These are phyloP conservation scores for Wickerhamiella dianesei DNA, from an alignment of 805 yeast genomes.

Conservation along the genomic window DNA sequence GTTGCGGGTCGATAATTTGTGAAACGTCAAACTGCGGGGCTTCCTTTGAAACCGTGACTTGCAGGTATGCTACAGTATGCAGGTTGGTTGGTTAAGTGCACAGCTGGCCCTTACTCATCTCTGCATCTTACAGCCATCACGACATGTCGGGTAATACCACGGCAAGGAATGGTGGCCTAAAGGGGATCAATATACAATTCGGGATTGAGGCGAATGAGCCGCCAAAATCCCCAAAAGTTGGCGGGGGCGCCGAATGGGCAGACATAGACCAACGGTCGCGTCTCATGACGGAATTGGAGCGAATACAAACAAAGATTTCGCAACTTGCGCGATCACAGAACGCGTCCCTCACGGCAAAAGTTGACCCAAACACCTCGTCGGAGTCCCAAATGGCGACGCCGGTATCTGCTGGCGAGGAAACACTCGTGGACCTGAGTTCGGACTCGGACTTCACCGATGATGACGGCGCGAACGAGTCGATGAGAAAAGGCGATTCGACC, in stretches of 20 bases:
- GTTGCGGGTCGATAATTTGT: too few species aligned
- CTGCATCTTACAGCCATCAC: not conserved
- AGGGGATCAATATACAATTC: slow-evolving; percentile 10
- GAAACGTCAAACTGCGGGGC: too few species aligned
- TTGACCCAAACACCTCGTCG: not conserved
- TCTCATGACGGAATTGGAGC: slow-evolving; percentile 14
- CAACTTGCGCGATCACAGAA: slow-evolving; percentile 21
- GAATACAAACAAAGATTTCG: slow-evolving; percentile 18
- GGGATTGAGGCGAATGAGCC: slow-evolving; percentile 1
- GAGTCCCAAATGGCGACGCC: not conserved
- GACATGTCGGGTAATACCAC: not conserved
- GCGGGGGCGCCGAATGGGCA: slow-evolving; percentile 4
- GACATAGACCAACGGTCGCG: slow-evolving; percentile 3
- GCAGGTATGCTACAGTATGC: too few species aligned
- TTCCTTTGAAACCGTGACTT: too few species aligned
- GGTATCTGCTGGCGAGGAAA: not conserved
- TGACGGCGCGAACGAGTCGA: not conserved
- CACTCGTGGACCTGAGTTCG: not conserved
- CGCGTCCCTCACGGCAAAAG: slow-evolving; percentile 13
- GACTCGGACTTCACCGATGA: not conserved
- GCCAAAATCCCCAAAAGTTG: slow-evolving; percentile 1
- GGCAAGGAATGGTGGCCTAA: not conserved
- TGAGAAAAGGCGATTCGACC: not conserved
- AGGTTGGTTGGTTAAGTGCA: too few species aligned
- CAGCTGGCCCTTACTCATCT: too few species aligned